These are phyloP conservation scores for Ilex asprella DNA, from an alignment of 257 asterid genomes.

Conservation along the genomic window DNA sequence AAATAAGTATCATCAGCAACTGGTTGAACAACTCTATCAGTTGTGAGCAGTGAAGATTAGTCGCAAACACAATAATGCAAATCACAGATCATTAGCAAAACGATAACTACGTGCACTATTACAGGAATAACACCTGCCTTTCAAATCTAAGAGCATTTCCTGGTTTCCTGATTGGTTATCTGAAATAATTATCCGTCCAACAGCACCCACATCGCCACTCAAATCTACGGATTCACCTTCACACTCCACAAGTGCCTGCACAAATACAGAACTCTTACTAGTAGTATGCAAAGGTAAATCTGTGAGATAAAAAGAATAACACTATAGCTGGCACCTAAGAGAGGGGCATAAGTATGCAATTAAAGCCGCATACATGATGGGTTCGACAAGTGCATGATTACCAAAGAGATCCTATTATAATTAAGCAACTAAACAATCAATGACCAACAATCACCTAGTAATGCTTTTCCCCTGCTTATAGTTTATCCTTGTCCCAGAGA, in stretches of 20 bases:
- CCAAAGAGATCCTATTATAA: too few relatives aligned
- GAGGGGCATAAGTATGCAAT: not conserved
- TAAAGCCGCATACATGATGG: too few relatives aligned
- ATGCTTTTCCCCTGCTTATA: too few relatives aligned
- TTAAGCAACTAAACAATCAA: too few relatives aligned
- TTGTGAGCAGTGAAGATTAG: too few relatives aligned
- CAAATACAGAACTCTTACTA: not conserved
- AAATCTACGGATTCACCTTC: conserved; percentile 90
- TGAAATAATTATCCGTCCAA: conserved; percentile 69
- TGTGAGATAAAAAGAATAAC: not conserved
- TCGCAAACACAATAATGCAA: too few relatives aligned
- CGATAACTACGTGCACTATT: conserved; percentile 11
- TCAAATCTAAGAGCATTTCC: conserved; percentile 79
- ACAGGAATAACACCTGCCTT: conserved; percentile 39
- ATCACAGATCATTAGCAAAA: conserved; percentile 1
- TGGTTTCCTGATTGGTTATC: conserved; percentile 51
- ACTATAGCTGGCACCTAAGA: not conserved
- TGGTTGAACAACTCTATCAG: too few relatives aligned
- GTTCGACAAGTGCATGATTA: too few relatives aligned
- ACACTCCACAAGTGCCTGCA: conserved; percentile 87
- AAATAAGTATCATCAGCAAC: too few relatives aligned
- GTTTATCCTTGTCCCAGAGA: too few relatives aligned
- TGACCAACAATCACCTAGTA: too few relatives aligned
- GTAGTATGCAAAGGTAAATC: not conserved
- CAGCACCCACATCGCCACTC: conserved; percentile 92